Conservation (phyloP, 2,329 filamentous ascomycete genomes). For the Aspergillus aculeatinus region DNA sequence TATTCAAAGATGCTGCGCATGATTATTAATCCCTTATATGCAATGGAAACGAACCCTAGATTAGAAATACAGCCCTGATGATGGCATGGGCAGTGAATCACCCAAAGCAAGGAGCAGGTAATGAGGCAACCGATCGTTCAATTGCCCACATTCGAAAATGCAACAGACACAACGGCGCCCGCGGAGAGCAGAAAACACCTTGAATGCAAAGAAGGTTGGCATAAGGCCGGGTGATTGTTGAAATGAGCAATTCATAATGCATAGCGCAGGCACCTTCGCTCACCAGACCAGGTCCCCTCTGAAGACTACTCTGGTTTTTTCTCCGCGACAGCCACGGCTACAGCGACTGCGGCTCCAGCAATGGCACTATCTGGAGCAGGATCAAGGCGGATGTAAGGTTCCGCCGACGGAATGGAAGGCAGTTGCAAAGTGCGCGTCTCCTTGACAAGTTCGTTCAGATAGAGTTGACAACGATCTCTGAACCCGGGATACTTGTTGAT, state of each 20-base stretch:
- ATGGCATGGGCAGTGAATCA: background rate
- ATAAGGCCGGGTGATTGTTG: background rate
- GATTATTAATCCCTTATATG: slow-evolving; percentile 16
- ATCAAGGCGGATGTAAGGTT: slow-evolving; percentile 40
- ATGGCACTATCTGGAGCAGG: slow-evolving; percentile 46
- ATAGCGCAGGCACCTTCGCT: background rate
- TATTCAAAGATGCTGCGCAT: slow-evolving; percentile 12
- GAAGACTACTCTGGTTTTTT: slow-evolving; percentile 15
- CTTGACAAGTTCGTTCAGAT: slow-evolving; percentile 42
- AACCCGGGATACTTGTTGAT: slow-evolving; percentile 54
- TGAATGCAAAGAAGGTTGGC: slow-evolving; percentile 10
- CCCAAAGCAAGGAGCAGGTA: background rate
- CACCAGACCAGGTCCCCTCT: background rate
- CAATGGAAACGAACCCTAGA: slow-evolving; percentile 11
- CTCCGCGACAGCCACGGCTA: slow-evolving; percentile 43
- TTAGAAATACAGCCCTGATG: slow-evolving; percentile 5
- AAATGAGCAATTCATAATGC: background rate
- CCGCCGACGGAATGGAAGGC: slow-evolving; percentile 12
- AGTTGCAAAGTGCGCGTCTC: slow-evolving; percentile 22
- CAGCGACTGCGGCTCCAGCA: slow-evolving; percentile 48
- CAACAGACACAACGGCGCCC: background rate
- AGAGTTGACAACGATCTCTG: slow-evolving; percentile 44
- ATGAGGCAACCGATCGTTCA: background rate
- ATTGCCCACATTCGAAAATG: background rate
- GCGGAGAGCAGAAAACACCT: background rate